Evolutionary conservation across 768 basidiomycete genomes (phyloP), one percentile per base, ranked within the genome.

Genomic region (Lactifluus subvellereus): DNA sequence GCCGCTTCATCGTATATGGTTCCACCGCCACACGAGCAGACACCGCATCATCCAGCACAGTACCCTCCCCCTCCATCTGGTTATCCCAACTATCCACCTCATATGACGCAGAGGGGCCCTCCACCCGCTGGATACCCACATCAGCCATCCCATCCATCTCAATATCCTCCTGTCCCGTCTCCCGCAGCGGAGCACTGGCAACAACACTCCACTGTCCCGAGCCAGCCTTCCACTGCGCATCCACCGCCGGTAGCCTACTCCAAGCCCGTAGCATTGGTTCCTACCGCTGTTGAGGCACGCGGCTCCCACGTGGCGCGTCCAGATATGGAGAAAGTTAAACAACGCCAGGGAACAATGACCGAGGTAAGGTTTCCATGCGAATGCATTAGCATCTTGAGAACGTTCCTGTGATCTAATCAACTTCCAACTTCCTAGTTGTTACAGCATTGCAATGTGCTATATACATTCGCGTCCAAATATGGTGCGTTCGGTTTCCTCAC

Each of bases 391-490:
- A n/a, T 54, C 51, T 53, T 55, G 48, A 42, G 37, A 38, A 54
- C 47, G 45, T 45, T 52, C 63, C 10, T 54, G 49, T 42, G 32
- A 49, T 22, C 61, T 66, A 40, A 66, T 64, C 32, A 59, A 58
- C 14, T 47, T 38, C 42, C 38, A 14, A 59, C 47, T 40, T 53
- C 38, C 33, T 42, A 87, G 85, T 84, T 88, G 51, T 71, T 82
- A 58, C 77, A 81, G 62, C 84, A 86, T 68, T 91, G 89, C 63
- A 76, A 74, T 45, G 75, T 78, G 45, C 67, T 91, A 54, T 85
- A 85, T 69, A 59, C 76, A 13, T 91, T 91, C 70, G 87, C 89
- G 10, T 80, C 75, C 55, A 83, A 80, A 68, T 90, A 86, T 72
- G 84, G 88, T 89, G 62, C 60, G 79, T 73, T 20, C 64, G 38